phyloP scores from a whole-genome alignment of 2,329 filamentous ascomycete genomes.

The Fulvia fulva region DNA sequence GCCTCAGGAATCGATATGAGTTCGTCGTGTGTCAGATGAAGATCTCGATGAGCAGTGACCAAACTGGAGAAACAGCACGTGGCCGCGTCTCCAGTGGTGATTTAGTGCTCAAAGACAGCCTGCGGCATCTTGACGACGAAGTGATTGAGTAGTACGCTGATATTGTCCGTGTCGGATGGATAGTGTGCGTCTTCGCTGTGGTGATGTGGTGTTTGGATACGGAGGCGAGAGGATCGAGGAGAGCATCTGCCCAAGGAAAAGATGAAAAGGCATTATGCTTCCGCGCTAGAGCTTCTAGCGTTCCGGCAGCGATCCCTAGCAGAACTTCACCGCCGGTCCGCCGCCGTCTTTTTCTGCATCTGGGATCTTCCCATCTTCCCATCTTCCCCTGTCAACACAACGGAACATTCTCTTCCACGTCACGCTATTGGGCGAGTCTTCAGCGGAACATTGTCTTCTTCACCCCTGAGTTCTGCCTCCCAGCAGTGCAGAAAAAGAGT shows the following conservation, averaged over 20 bases:
- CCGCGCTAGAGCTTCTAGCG: neutral
- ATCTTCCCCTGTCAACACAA: too few relatives aligned
- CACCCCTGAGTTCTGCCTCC: neutral
- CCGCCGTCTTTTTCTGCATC: too few relatives aligned
- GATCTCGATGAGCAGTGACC: constrained; percentile 33
- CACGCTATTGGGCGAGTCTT: too few relatives aligned
- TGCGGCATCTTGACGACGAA: constrained; percentile 36
- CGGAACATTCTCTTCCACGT: too few relatives aligned
- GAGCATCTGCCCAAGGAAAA: neutral
- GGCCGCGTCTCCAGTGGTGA: constrained; percentile 31
- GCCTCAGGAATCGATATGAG: constrained; percentile 19
- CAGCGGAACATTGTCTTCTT: neutral
- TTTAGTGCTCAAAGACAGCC: constrained; percentile 35
- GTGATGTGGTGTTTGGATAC: constrained; percentile 2
- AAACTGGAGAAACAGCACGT: constrained; percentile 29
- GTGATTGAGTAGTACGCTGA: constrained; percentile 19
- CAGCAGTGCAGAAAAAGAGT: neutral
- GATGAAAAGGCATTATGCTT: neutral
- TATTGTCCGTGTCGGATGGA: constrained; percentile 8
- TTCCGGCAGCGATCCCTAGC: too few relatives aligned
- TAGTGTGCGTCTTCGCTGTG: constrained; percentile 23
- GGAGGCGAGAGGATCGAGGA: constrained; percentile 4
- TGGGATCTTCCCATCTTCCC: too few relatives aligned
- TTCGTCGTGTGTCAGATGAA: constrained; percentile 28
- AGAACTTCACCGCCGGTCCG: too few relatives aligned